A percentile compares a stretch with the other conserved stretches of the same genome.
Evolutionary conservation across 805 yeast genomes (phyloP).

Genomic region (Yamadazyma philogaea): DNA sequence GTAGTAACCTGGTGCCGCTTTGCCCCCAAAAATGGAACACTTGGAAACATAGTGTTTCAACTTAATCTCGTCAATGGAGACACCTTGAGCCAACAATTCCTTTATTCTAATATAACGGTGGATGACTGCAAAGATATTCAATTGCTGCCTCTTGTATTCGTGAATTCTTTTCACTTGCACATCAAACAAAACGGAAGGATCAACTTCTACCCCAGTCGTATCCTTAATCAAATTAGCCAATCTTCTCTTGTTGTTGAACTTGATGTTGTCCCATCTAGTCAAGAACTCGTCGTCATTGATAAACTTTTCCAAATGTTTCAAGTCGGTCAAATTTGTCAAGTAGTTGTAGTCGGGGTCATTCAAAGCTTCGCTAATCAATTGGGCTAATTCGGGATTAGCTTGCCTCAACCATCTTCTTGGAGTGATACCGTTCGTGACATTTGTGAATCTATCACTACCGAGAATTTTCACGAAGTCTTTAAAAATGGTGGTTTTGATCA

Average conservation of each 20-base stretch:
- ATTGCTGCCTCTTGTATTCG: constrained; percentile 93
- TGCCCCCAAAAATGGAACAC: constrained; percentile 86
- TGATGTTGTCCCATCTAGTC: constrained; percentile 66
- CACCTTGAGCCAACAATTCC: constrained; percentile 52
- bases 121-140: constrained; percentile 87
- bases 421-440: constrained; percentile 92
- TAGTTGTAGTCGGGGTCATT: constrained; percentile 63
- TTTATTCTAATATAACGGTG: constrained; percentile 78
- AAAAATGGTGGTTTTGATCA: constrained; percentile 84
- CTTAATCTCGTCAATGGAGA: constrained; percentile 45
- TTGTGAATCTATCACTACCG: constrained; percentile 80
- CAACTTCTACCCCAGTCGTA: constrained; percentile 62
- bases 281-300: constrained; percentile 70
- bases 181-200: constrained; percentile 76
- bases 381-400: constrained; percentile 80
- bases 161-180: constrained; percentile 93
- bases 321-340: constrained; percentile 61
- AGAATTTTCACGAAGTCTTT: constrained; percentile 82
- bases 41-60: constrained; percentile 66
- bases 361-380: constrained; percentile 67
- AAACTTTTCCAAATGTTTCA: constrained; percentile 64
- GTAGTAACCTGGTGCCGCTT: constrained; percentile 96
- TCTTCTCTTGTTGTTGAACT: constrained; percentile 62
- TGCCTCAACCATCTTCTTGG: constrained; percentile 96
- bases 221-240: constrained; percentile 65